Base-by-base conservation (phyloP, 345 rosid genomes). In the Sisymbrium irio region DNA sequence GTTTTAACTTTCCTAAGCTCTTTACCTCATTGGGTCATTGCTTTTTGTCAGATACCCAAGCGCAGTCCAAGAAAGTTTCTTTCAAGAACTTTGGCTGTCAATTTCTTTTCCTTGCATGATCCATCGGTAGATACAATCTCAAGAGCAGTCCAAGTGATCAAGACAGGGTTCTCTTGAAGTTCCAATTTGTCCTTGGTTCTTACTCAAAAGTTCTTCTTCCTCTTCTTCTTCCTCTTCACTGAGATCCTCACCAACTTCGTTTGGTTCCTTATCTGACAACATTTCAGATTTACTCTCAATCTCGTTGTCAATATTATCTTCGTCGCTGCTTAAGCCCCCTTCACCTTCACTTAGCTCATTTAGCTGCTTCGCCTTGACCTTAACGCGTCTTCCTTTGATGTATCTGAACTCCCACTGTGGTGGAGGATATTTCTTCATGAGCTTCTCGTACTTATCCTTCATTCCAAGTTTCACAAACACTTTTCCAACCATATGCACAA, bases 351-450 rank as follows among this genome's bases (percentile, higher is more conserved):
- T 68, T 22, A 51, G 55, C 75, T 85, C 84, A 59, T 76, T 62
- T 7, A 71, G 66, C 64, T 78, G 82, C 76, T 83, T 88, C 0
- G 88, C 84, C 77, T 75, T 81, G 62, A 89, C 67, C 81, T 82
- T 87, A 62, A 95, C 76, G 5, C 96, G 97, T 82, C 86, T 88
- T 58, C 99, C 97, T 84, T 88, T 91, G 67, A 87, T 75, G 68
- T 88, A 92, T 18, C 88, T 80, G 66, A 85, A 85, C 59, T 86
- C 92, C 92, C 90, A 91, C 72, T 78, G 83, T 9, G 91, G 87
- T 35, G 92, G 89, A n/a, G 96, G 97, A 74, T 91, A 94, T 71
- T 94, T 91, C 82, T 69, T 82, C 69, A 66, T 76, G 7, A 94
- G 72, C 73, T 89, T 89, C 39, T 85, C 78, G 42, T 83, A 82